Conservation (phyloP, 768 basidiomycete genomes). For the Russula brevipes region DNA sequence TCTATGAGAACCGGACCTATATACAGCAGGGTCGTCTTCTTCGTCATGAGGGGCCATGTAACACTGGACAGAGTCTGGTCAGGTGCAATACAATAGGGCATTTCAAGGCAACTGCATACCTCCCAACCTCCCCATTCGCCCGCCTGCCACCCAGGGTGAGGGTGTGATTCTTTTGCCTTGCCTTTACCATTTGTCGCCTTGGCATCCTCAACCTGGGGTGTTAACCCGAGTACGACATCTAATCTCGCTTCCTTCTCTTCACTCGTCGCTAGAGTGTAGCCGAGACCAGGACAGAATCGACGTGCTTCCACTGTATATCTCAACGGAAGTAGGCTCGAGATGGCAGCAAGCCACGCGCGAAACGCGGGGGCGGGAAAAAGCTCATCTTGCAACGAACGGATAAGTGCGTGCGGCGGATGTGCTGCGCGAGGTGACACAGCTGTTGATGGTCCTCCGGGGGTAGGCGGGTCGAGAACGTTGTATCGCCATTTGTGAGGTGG, state of each 20-base stretch:
- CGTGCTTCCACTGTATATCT: slow-evolving; percentile 73
- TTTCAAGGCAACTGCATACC: slow-evolving; percentile 39
- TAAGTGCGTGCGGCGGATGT: slow-evolving; percentile 50
- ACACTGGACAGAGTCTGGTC: slow-evolving; percentile 44
- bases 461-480: slow-evolving; percentile 49
- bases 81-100: slow-evolving; percentile 2
- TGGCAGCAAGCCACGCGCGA: slow-evolving; percentile 79
- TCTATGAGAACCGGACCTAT: slow-evolving; percentile 48
- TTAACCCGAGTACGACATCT: slow-evolving; percentile 83
- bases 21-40: slow-evolving; percentile 93
- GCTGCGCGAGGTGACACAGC: slow-evolving; percentile 51
- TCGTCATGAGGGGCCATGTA: slow-evolving; percentile 95
- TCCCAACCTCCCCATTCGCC: slow-evolving; percentile 95
- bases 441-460: slow-evolving; percentile 35
- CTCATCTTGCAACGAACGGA: slow-evolving; percentile 67
- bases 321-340: slow-evolving; percentile 68
- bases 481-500: slow-evolving; percentile 96
- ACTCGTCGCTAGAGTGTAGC: slow-evolving; percentile 91
- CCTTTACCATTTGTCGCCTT: slow-evolving; percentile 25
- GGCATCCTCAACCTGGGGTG: slow-evolving; percentile 47
- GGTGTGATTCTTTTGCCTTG: slow-evolving; percentile 32
- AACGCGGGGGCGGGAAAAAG: slow-evolving; percentile 79
- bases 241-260: slow-evolving; percentile 76
- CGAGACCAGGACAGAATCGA: slow-evolving; percentile 86
- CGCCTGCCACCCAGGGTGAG: slow-evolving; percentile 52